Evolutionary conservation across 2,329 filamentous ascomycete species (phyloP), one percentile per base, ranked within the genome.

Genomic region (Aspergillus sergii): DNA sequence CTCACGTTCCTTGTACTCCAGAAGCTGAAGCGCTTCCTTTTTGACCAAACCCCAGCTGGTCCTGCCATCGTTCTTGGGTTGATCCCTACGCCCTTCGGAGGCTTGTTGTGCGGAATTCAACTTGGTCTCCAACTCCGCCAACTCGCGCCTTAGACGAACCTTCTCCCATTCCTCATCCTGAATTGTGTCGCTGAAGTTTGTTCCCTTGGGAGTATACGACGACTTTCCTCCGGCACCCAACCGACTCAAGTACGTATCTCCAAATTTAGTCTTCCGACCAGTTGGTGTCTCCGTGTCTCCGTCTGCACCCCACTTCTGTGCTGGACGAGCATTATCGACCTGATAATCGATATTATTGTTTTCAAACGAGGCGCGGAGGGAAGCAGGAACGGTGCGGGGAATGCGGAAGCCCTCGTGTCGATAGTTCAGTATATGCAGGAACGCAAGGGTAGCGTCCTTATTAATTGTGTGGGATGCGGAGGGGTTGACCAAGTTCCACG

Each of bases 401-500:
- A 99, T 96, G 65, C 95, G 90, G 84, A 88, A 97, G 45, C 95
- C 95, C 75, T 98, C 94, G 78, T 97, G 94, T 54, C 95, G 88
- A 82, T 95, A 91, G 81, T 96, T 97, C 61, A 99, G 89, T 72
- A 99, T 96, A 80, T 99, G 95, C 55, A 99, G 85, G 81, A 99
- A 99, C 19, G 93, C 94, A 45, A 99, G 88, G 65, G 90, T 91
- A 57, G 95, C 94, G 78, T 99, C 94, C 82, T 98, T 98, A 78
- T 93, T 94, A 77, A 99, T 95, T 57, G 89, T 88, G 32, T 89
- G 84, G 28, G 86, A 85, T 60, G 92, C 93, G 32, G 91, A 94
- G 7, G 94, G 95, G 82, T 99, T 99, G 73, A 98, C 91, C 21
- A 99, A 87, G 80, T 98, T 99, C 94, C 95, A 98, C 10, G 94